These are phyloP conservation scores for Bonia amplexicaulis DNA, from an alignment of 176 grass and related monocot genomes.

Conservation along the genomic window DNA sequence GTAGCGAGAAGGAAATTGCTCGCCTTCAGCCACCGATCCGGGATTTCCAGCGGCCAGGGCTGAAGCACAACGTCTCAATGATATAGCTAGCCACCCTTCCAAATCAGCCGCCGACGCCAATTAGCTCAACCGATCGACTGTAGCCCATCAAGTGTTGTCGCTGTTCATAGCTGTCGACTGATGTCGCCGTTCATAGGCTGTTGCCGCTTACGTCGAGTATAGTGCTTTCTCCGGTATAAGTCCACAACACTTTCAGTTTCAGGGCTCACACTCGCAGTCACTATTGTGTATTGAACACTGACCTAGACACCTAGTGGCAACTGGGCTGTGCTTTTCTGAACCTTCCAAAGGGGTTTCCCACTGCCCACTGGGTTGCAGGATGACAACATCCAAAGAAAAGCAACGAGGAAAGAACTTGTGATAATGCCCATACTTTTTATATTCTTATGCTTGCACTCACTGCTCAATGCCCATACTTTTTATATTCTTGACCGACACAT, in stretches of 20 bases:
- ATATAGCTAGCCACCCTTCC: too few species aligned
- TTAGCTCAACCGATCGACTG: too few species aligned
- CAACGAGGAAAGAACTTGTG: not conserved
- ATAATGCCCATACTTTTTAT: slow-evolving; percentile 10
- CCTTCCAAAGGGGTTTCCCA: not conserved
- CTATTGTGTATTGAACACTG: not conserved
- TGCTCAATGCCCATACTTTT: slow-evolving; percentile 4
- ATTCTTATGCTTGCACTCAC: slow-evolving; percentile 36
- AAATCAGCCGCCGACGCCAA: too few species aligned
- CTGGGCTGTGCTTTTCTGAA: not conserved
- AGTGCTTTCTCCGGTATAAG: too few species aligned
- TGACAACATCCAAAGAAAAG: not conserved
- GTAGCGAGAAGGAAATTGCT: too few species aligned
- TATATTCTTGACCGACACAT: slow-evolving; percentile 23
- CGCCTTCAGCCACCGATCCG: too few species aligned
- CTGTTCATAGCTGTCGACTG: too few species aligned
- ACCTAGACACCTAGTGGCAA: not conserved
- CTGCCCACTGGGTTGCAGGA: not conserved
- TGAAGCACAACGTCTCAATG: too few species aligned
- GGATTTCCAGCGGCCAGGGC: too few species aligned
- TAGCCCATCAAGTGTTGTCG: too few species aligned
- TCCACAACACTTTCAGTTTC: not conserved
- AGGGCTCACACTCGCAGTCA: not conserved
- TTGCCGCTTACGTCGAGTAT: too few species aligned
- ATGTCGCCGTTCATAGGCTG: too few species aligned